These are phyloP conservation scores for Taiozyma sp. DNA, from an alignment of 1,139 yeast species.

Conservation along the genomic window DNA sequence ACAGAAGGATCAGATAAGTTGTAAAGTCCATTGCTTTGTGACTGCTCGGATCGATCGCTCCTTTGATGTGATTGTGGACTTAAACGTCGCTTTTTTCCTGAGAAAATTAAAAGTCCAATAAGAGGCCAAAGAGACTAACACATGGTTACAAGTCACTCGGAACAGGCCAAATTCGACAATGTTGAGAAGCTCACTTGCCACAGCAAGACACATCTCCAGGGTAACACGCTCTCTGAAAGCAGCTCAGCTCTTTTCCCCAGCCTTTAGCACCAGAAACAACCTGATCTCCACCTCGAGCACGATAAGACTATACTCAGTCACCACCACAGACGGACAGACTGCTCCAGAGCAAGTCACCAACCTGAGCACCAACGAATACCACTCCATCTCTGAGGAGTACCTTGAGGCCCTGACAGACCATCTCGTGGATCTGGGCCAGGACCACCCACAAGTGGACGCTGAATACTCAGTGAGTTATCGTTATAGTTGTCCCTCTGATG, in stretches of 20 bases:
- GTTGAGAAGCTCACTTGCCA: not conserved
- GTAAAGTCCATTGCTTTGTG: conserved; percentile 6
- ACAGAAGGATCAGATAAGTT: conserved; percentile 7
- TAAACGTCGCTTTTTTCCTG: not conserved
- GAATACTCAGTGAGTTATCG: conserved; percentile 36
- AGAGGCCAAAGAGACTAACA: too few species aligned
- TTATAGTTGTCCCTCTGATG: not conserved
- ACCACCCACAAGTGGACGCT: conserved; percentile 57
- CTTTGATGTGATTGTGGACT: not conserved
- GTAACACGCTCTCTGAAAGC: not conserved
- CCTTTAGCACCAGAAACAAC: not conserved
- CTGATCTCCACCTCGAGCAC: not conserved
- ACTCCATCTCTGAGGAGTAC: conserved; percentile 51
- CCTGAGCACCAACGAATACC: conserved; percentile 47
- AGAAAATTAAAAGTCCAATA: not conserved
- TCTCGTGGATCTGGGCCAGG: conserved; percentile 56
- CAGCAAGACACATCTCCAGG: not conserved
- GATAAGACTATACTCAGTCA: conserved; percentile 14
- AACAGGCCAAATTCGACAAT: not conserved
- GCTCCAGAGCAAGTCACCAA: conserved; percentile 44
- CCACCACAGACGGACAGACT: conserved; percentile 44
- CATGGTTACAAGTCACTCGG: too few species aligned
- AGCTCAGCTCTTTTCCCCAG: not conserved
- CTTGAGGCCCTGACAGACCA: conserved; percentile 59
- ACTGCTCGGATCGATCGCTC: not conserved